A percentile compares a stretch with the other conserved stretches of the same genome.
Conservation (phyloP, 1,284 basidiomycete species). For the Ceratobasidium papillatum region DNA sequence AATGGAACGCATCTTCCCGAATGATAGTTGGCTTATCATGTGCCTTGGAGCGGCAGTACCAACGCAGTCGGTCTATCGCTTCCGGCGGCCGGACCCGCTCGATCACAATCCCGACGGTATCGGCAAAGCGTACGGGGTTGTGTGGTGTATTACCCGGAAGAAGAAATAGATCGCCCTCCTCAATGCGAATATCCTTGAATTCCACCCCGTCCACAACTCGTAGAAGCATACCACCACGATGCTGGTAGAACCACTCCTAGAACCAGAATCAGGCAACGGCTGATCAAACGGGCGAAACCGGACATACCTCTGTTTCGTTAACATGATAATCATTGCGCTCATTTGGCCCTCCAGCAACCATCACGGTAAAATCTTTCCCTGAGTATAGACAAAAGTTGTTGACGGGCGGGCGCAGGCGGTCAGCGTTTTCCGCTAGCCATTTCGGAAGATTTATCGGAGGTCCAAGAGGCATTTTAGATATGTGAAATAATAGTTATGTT, state of each 20-base stretch:
- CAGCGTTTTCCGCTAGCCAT: slow-evolving; percentile 82
- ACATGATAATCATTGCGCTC: slow-evolving; percentile 91
- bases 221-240: slow-evolving; percentile 90
- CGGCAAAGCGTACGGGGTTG: slow-evolving; percentile 88
- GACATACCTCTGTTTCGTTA: slow-evolving; percentile 84
- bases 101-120: slow-evolving; percentile 94
- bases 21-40: slow-evolving; percentile 83
- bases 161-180: slow-evolving; percentile 96
- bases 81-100: slow-evolving; percentile 83
- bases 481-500: not conserved
- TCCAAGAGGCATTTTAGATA: slow-evolving; percentile 62
- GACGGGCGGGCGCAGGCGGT: slow-evolving; percentile 86
- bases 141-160: slow-evolving; percentile 95
- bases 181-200: slow-evolving; percentile 88
- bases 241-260: slow-evolving; percentile 96
- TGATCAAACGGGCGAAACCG: not conserved
- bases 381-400: slow-evolving; percentile 91
- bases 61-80: slow-evolving; percentile 83
- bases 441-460: slow-evolving; percentile 84
- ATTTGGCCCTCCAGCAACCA: slow-evolving; percentile 94
- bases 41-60: slow-evolving; percentile 85
- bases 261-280: not conserved
- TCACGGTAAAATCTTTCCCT: slow-evolving; percentile 85
- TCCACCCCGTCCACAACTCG: slow-evolving; percentile 87
- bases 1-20: slow-evolving; percentile 87